A percentile compares a stretch with the other conserved stretches of the same genome.
phyloP scores from a whole-genome alignment of 371 early-diverging fungal genomes.

The Parasitella parasitica region DNA sequence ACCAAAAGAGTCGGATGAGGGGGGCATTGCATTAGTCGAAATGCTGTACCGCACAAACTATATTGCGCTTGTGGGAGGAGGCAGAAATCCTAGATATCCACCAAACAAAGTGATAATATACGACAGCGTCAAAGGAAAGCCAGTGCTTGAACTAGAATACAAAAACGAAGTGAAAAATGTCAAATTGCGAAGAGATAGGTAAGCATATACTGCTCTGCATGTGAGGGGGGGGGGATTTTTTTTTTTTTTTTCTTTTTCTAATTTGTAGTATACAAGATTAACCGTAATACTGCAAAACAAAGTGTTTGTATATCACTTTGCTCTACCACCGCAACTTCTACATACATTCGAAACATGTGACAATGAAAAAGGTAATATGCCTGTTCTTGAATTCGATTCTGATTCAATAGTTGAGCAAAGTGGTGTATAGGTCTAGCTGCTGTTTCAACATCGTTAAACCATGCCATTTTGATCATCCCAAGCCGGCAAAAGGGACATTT shows the following conservation, averaged over 20 bases:
- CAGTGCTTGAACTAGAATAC: constrained; percentile 81
- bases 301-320: constrained; percentile 83
- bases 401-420: not conserved
- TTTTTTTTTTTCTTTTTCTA: too few relatives aligned
- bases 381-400: not conserved
- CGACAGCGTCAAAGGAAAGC: constrained; percentile 77
- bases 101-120: constrained; percentile 92
- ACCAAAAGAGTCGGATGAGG: constrained; percentile 79
- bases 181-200: constrained; percentile 79
- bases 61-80: constrained; percentile 95
- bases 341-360: constrained; percentile 84
- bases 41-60: constrained; percentile 95
- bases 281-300: constrained; percentile 78
- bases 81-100: constrained; percentile 81
- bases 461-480: constrained; percentile 73
- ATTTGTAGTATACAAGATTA: constrained; percentile 48
- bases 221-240: too few relatives aligned
- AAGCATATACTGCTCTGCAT: too few relatives aligned
- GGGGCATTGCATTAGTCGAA: constrained; percentile 89
- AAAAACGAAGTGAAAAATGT: constrained; percentile 81
- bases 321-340: constrained; percentile 66
- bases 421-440: constrained; percentile 57
- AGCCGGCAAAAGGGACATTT: constrained; percentile 83
- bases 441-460: constrained; percentile 58
- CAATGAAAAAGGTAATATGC: constrained; percentile 71